phyloP scores from a whole-genome alignment of 768 basidiomycete species.

The Leucocoprinus leucothites region DNA sequence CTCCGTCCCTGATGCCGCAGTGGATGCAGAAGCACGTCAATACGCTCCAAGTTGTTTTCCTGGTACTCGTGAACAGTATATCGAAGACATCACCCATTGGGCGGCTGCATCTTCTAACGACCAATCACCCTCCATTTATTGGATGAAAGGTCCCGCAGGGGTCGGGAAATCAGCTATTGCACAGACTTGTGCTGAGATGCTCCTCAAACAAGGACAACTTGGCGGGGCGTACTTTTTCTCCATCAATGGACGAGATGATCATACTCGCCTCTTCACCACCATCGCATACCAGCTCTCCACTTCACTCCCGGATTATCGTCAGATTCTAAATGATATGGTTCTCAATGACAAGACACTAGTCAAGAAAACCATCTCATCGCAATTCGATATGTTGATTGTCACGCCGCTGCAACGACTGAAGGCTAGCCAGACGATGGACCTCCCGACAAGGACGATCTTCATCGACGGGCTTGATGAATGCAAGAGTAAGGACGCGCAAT shows the following conservation, averaged over 20 bases:
- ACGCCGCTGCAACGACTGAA: background rate
- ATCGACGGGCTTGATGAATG: constrained; percentile 4
- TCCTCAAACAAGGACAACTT: background rate
- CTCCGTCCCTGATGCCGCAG: background rate
- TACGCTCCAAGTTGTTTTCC: background rate
- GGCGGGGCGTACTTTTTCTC: constrained; percentile 13
- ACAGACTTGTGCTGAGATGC: constrained; percentile 1
- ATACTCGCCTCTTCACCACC: constrained; percentile 1
- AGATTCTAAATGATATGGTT: background rate
- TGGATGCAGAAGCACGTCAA: background rate
- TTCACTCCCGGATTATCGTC: background rate
- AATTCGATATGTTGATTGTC: background rate
- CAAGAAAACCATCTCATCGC: background rate
- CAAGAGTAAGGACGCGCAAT: background rate
- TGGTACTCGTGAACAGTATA: background rate
- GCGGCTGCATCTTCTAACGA: background rate
- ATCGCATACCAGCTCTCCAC: constrained; percentile 12
- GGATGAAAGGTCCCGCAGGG: background rate
- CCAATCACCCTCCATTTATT: background rate
- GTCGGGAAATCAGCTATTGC: background rate
- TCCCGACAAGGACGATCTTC: background rate
- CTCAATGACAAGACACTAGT: background rate
- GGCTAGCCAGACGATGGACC: background rate
- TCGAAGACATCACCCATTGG: background rate
- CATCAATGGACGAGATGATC: background rate